Evolutionary conservation across 306 rosid genomes (phyloP).

Genomic region (Sophora flavescens): DNA sequence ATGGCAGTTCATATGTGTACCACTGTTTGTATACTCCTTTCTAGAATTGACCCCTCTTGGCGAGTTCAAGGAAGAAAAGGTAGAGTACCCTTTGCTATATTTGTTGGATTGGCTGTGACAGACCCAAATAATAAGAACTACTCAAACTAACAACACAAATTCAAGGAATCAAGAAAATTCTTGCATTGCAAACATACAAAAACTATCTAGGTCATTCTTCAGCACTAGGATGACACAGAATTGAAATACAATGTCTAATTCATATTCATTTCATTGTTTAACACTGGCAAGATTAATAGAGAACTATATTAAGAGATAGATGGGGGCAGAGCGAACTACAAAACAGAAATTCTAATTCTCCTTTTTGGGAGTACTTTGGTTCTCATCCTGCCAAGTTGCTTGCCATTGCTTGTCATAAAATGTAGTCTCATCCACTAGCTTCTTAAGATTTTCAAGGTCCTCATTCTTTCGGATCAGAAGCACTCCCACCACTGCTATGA

Average conservation of each 20-base stretch:
- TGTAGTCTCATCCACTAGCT: slow-evolving; percentile 87
- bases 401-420: slow-evolving; percentile 99
- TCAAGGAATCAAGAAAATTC: slow-evolving; percentile 9
- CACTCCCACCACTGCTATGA: slow-evolving; percentile 85
- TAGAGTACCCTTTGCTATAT: not conserved
- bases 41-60: not conserved
- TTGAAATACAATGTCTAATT: slow-evolving; percentile 37
- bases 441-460: slow-evolving; percentile 82
- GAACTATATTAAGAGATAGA: slow-evolving; percentile 33
- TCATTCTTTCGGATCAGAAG: slow-evolving; percentile 94
- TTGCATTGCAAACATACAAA: slow-evolving; percentile 31
- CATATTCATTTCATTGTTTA: slow-evolving; percentile 44
- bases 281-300: slow-evolving; percentile 30
- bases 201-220: slow-evolving; percentile 33
- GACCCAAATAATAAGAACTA: not conserved
- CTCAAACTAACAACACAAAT: slow-evolving; percentile 10
- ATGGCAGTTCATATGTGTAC: slow-evolving; percentile 4
- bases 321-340: slow-evolving; percentile 18
- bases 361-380: slow-evolving; percentile 54
- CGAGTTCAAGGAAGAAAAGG: not conserved
- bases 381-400: slow-evolving; percentile 97
- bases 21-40: not conserved
- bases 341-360: slow-evolving; percentile 53
- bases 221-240: slow-evolving; percentile 35
- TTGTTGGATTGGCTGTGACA: not conserved